Evolutionary conservation across 78 protist species (phyloP).

Genomic region (Fonticula alba): DNA sequence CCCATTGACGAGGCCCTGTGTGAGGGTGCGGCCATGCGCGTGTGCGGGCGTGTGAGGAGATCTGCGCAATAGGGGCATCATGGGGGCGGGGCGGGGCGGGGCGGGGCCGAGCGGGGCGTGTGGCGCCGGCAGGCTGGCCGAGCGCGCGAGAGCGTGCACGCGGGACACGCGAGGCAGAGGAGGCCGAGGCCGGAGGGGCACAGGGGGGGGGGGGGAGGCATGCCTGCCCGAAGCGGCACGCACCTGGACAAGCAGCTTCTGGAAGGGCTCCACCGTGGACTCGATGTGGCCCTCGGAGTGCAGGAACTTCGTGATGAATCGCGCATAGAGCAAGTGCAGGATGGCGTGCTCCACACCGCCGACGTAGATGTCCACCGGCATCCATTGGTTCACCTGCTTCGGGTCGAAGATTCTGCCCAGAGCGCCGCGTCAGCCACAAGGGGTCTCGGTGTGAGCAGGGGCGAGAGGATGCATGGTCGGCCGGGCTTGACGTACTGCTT

Average conservation of each 20-base stretch:
- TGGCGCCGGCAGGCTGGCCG: too few relatives aligned
- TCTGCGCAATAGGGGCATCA: too few relatives aligned
- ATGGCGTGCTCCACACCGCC: constrained; percentile 88
- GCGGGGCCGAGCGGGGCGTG: too few relatives aligned
- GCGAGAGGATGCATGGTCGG: neutral
- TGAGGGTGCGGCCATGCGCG: neutral
- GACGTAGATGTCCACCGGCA: constrained; percentile 70
- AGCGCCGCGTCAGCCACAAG: too few relatives aligned
- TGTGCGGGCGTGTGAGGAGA: too few relatives aligned
- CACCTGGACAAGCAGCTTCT: constrained; percentile 37
- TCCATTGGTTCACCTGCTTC: neutral
- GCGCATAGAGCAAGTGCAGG: constrained; percentile 70
- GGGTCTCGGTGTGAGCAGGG: too few relatives aligned
- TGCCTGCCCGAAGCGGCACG: too few relatives aligned
- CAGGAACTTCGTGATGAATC: constrained; percentile 57
- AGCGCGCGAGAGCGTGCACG: too few relatives aligned
- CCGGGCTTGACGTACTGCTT: constrained; percentile 1
- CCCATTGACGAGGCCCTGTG: constrained; percentile 42
- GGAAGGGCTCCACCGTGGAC: constrained; percentile 42
- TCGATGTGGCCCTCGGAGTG: constrained; percentile 10
- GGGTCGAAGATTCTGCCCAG: too few relatives aligned
- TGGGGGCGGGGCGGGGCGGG: too few relatives aligned
- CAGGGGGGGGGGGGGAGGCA: too few relatives aligned
- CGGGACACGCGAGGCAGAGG: neutral
- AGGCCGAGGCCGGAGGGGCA: too few relatives aligned